These are phyloP conservation scores for Cornus suecica DNA, from an alignment of 148 eudicot genomes.

Conservation along the genomic window DNA sequence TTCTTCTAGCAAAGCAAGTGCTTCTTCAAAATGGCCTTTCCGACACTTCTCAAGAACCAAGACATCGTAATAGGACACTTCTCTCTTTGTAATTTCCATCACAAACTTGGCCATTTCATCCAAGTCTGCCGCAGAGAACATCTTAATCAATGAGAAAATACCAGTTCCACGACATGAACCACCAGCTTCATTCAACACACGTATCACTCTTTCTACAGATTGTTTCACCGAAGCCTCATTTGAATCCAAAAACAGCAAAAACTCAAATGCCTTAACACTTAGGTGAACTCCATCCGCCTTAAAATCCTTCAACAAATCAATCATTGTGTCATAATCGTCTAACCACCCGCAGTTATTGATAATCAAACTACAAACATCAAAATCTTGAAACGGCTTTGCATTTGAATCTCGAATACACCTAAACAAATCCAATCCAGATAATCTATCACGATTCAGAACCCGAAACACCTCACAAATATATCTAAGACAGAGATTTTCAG, in stretches of 20 bases:
- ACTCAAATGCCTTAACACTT: constrained; percentile 50
- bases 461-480: constrained; percentile 35
- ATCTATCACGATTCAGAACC: constrained; percentile 39
- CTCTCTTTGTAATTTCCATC: no score
- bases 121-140: constrained; percentile 39
- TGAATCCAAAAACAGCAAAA: constrained; percentile 30
- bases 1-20: no score
- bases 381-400: constrained; percentile 23
- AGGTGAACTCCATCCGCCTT: constrained; percentile 32
- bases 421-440: constrained; percentile 59
- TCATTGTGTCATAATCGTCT: constrained; percentile 50
- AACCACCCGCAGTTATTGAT: constrained; percentile 58
- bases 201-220: constrained; percentile 28
- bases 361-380: constrained; percentile 45
- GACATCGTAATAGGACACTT: no score
- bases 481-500: constrained; percentile 17
- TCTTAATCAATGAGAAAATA: constrained; percentile 43
- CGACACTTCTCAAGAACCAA: no score
- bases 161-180: constrained; percentile 62
- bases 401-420: constrained; percentile 41
- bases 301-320: constrained; percentile 35
- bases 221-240: constrained; percentile 20
- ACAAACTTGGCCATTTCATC: no score
- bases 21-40: constrained; percentile 37
- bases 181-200: constrained; percentile 47